phyloP scores from a whole-genome alignment of 2,329 filamentous ascomycete species.

The Hypocreales sp. region DNA sequence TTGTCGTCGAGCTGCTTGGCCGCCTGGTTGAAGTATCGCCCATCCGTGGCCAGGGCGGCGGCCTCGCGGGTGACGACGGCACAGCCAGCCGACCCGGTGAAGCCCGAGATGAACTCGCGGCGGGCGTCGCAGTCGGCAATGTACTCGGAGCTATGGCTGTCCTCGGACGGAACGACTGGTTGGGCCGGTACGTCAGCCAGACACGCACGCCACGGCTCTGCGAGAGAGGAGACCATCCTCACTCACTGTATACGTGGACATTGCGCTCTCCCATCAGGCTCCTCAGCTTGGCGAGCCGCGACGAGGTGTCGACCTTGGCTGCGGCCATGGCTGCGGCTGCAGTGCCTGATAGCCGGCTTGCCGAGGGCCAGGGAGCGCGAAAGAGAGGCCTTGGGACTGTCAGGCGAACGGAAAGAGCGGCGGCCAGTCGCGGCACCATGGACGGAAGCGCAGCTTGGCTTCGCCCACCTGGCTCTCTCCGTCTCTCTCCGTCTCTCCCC shows the following conservation, averaged over 20 bases:
- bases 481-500: too few species aligned
- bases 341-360: not conserved
- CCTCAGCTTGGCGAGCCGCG: slow-evolving; percentile 61
- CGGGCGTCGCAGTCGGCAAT: slow-evolving; percentile 91
- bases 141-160: slow-evolving; percentile 95
- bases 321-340: slow-evolving; percentile 11
- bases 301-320: slow-evolving; percentile 60
- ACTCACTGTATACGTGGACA: slow-evolving; percentile 81
- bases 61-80: slow-evolving; percentile 77
- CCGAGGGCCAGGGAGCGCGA: not conserved
- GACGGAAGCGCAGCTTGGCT: not conserved
- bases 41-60: slow-evolving; percentile 85
- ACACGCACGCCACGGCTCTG: not conserved
- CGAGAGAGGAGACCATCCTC: slow-evolving; percentile 2
- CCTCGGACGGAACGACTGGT: slow-evolving; percentile 93
- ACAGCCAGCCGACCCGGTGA: slow-evolving; percentile 87
- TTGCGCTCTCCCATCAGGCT: slow-evolving; percentile 75
- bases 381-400: not conserved
- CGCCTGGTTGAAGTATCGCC: slow-evolving; percentile 96
- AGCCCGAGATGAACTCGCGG: slow-evolving; percentile 83
- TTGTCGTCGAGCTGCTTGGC: slow-evolving; percentile 79
- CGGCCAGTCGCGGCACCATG: not conserved
- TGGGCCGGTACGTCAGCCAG: not conserved
- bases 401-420: not conserved
- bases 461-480: too few species aligned